A percentile compares a stretch with the other conserved stretches of the same genome.
These are phyloP conservation scores for Penicillium nordicum DNA, from an alignment of 2,329 filamentous ascomycete species.

Conservation along the genomic window DNA sequence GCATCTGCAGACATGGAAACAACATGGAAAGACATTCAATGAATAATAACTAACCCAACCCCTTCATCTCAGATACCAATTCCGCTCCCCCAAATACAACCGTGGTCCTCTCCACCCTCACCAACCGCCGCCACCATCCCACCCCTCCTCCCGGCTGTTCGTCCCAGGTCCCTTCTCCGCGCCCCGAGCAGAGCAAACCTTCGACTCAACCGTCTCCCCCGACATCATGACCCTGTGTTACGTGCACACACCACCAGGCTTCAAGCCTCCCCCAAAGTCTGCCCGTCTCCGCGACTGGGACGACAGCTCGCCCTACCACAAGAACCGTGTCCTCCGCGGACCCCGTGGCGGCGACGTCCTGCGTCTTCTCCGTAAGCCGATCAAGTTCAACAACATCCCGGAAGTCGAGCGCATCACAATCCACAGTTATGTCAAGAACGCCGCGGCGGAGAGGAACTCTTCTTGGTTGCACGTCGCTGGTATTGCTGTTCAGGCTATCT, in stretches of 20 bases:
- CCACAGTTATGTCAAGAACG: slow-evolving; percentile 68
- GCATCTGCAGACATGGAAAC: not conserved
- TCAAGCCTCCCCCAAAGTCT: slow-evolving; percentile 53
- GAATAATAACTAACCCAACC: slow-evolving; percentile 7
- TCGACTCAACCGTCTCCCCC: slow-evolving; percentile 76
- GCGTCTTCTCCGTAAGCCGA: slow-evolving; percentile 52
- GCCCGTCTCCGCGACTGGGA: slow-evolving; percentile 81
- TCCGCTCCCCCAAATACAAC: slow-evolving; percentile 89
- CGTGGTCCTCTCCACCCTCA: slow-evolving; percentile 90
- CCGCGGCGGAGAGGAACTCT: slow-evolving; percentile 62
- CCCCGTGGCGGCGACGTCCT: slow-evolving; percentile 70
- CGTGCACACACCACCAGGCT: slow-evolving; percentile 77
- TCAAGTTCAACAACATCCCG: slow-evolving; percentile 80
- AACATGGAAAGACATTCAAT: not conserved
- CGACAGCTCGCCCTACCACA: slow-evolving; percentile 87
- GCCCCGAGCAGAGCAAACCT: slow-evolving; percentile 85
- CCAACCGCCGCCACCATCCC: slow-evolving; percentile 80
- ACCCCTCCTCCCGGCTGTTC: slow-evolving; percentile 84
- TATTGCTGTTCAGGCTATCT: slow-evolving; percentile 81
- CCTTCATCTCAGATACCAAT: slow-evolving; percentile 70
- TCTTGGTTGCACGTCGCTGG: slow-evolving; percentile 77
- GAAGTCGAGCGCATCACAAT: slow-evolving; percentile 76
- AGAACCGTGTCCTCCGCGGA: slow-evolving; percentile 79
- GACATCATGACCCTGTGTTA: slow-evolving; percentile 90
- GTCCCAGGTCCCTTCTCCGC: slow-evolving; percentile 86